Evolutionary conservation across 768 basidiomycete species (phyloP).

Genomic region (Termitomyces sp.): DNA sequence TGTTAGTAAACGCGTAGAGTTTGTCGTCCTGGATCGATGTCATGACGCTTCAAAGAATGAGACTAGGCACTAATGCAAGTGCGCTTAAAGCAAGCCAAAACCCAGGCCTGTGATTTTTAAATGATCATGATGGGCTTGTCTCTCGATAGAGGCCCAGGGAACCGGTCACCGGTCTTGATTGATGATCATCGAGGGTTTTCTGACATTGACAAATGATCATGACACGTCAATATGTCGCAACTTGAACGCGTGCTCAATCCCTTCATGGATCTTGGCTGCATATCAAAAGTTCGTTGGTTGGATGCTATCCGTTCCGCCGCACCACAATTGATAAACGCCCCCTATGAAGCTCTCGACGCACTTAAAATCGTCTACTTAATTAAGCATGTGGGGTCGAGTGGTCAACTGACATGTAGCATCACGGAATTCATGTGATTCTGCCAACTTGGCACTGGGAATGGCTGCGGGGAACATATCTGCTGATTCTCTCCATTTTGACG

Average conservation of each 20-base stretch:
- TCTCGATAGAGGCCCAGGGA: no score
- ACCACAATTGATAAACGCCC: not conserved
- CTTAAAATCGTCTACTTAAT: no score
- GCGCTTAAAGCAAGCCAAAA: not conserved
- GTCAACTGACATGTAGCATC: constrained; percentile 1
- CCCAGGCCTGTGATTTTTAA: constrained; percentile 1
- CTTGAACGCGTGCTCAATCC: not conserved
- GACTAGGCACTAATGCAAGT: not conserved
- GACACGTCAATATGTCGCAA: no score
- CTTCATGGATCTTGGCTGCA: not conserved
- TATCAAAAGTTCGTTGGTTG: not conserved
- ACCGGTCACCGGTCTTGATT: no score
- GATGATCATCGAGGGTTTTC: not conserved
- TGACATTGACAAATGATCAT: not conserved
- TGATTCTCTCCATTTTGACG: not conserved
- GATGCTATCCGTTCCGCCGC: not conserved
- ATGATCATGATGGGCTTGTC: no score
- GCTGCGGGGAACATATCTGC: not conserved
- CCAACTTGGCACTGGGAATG: not conserved
- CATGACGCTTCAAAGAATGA: constrained; percentile 25
- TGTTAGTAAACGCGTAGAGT: constrained; percentile 36
- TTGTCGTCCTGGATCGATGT: constrained; percentile 41
- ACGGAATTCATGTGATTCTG: constrained; percentile 11
- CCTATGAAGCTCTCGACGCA: not conserved
- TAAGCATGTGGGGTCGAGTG: not conserved